phyloP scores from a whole-genome alignment of 2,329 filamentous ascomycete species.

The Lomentospora prolificans region DNA sequence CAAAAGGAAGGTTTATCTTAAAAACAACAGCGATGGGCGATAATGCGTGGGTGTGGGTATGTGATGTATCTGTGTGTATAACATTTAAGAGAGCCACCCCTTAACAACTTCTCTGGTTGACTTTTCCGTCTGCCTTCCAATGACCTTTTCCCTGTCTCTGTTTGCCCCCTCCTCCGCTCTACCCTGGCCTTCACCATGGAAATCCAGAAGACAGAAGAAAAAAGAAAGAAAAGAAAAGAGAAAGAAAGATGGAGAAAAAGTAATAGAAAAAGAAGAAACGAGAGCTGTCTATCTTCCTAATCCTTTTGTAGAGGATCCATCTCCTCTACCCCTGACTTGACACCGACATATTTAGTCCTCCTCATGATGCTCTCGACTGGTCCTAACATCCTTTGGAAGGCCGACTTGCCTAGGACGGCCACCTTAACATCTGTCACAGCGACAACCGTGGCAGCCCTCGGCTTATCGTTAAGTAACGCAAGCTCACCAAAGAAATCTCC shows the following conservation, averaged over 20 bases:
- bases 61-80: constrained; percentile 1
- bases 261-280: neutral
- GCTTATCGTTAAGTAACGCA: constrained; percentile 85
- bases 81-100: constrained; percentile 1
- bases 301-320: constrained; percentile 52
- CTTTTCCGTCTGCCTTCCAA: neutral
- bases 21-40: neutral
- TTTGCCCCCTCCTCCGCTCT: neutral
- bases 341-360: constrained; percentile 55
- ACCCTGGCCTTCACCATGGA: neutral
- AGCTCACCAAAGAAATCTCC: constrained; percentile 97
- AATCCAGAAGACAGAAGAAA: neutral
- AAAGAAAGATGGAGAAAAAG: constrained; percentile 1
- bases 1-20: too few relatives aligned
- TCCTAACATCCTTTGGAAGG: constrained; percentile 86
- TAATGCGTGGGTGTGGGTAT: neutral
- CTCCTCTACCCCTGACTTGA: constrained; percentile 53
- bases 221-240: neutral
- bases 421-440: constrained; percentile 85
- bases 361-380: constrained; percentile 93
- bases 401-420: constrained; percentile 82
- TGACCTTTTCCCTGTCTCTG: neutral
- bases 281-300: constrained; percentile 8
- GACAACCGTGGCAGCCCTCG: constrained; percentile 80
- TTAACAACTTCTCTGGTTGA: neutral